These are phyloP conservation scores for Puccinia hordei DNA, from an alignment of 1,284 basidiomycete species.

Conservation along the genomic window DNA sequence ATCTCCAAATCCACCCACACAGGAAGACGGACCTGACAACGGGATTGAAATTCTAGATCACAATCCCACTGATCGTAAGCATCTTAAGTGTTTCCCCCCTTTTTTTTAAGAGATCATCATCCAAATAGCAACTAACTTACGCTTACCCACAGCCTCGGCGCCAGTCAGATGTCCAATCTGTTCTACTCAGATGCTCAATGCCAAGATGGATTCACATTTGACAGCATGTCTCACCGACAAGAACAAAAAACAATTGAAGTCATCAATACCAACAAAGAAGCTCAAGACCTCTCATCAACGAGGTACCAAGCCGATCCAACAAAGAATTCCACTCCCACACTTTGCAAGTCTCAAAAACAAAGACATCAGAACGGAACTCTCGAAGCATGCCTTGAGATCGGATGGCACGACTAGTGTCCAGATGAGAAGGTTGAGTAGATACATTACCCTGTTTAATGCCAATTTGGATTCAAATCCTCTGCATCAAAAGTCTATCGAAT, in stretches of 20 bases:
- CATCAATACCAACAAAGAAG: constrained; percentile 11
- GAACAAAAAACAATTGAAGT: neutral
- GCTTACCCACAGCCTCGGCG: constrained; percentile 19
- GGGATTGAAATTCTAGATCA: constrained; percentile 24
- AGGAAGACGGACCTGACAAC: constrained; percentile 17
- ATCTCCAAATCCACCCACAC: neutral
- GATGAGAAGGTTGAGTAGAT: constrained; percentile 26
- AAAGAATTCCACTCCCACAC: constrained; percentile 41
- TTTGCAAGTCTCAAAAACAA: constrained; percentile 34
- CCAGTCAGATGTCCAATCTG: constrained; percentile 46
- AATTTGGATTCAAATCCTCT: constrained; percentile 34
- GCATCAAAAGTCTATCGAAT: constrained; percentile 31
- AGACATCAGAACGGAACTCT: constrained; percentile 32
- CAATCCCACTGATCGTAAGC: constrained; percentile 48
- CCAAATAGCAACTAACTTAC: neutral
- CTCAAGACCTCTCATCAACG: neutral
- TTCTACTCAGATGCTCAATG: constrained; percentile 30
- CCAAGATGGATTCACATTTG: constrained; percentile 32
- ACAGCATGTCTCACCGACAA: constrained; percentile 10
- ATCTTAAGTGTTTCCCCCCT: neutral
- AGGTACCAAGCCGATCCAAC: constrained; percentile 14
- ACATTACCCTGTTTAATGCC: constrained; percentile 43
- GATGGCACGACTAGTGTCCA: constrained; percentile 16
- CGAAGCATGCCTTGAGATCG: constrained; percentile 20
- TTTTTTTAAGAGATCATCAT: neutral